Evolutionary conservation across 2,329 filamentous ascomycete species (phyloP).

Genomic region (Fusarium redolens): DNA sequence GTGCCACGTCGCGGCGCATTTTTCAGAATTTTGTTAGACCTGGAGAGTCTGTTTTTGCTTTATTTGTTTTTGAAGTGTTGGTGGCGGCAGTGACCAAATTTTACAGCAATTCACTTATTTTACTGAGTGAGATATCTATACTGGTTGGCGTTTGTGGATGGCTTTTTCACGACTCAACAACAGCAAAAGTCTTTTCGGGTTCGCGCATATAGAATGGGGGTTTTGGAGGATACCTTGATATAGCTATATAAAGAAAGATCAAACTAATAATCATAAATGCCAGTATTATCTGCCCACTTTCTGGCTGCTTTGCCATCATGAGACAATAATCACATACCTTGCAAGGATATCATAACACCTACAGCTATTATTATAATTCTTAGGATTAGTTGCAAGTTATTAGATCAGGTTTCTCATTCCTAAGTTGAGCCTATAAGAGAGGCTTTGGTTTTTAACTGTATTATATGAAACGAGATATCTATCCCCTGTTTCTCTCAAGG

Average conservation of each 20-base stretch:
- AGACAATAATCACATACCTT: neutral
- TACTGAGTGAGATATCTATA: slow-evolving; percentile 40
- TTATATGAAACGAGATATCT: neutral
- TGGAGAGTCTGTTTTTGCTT: slow-evolving; percentile 28
- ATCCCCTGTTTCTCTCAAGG: neutral
- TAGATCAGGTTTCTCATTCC: neutral
- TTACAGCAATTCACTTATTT: slow-evolving; percentile 30
- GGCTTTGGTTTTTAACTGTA: neutral
- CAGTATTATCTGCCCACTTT: slow-evolving; percentile 1
- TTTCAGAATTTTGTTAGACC: slow-evolving; percentile 31
- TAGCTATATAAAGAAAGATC: slow-evolving; percentile 42
- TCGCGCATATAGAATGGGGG: slow-evolving; percentile 44
- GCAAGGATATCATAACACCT: neutral
- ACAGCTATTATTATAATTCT: neutral
- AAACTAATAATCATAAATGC: slow-evolving; percentile 35
- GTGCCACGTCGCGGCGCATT: slow-evolving; percentile 22
- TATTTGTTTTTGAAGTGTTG: slow-evolving; percentile 26
- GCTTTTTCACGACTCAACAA: slow-evolving; percentile 37
- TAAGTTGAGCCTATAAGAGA: neutral
- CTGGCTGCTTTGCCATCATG: neutral
- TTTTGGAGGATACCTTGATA: slow-evolving; percentile 40
- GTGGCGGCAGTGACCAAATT: slow-evolving; percentile 26
- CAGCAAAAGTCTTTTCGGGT: slow-evolving; percentile 43
- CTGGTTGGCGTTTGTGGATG: slow-evolving; percentile 44
- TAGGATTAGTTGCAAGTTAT: neutral